Base-by-base conservation (phyloP, 2,329 filamentous ascomycete species). In the Sarocladium oryzae region DNA sequence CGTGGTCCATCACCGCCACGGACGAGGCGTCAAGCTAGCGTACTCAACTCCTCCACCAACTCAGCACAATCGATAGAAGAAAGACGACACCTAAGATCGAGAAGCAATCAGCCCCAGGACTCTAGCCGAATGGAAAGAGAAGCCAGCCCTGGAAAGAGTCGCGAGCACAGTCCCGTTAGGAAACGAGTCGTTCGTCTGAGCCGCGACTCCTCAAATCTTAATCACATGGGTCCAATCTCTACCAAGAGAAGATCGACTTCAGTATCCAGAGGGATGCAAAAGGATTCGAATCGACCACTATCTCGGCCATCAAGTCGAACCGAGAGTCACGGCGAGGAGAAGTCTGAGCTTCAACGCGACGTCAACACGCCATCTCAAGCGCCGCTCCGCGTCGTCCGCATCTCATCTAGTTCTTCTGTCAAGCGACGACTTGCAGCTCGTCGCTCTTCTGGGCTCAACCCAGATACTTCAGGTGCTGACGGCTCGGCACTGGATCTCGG, bases 171-270 rank as follows among this genome's bases (percentile, higher is more conserved):
- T 57, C 79, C 79, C 0, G 68, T 72, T 2, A 70, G 78, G 55
- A 82, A 80, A 61, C 69, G 79, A 36, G 75, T 83, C 26, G 77
- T 83, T 15, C 74, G 79, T 13, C 66, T 83, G 16, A 81, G 77
- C 62, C 73, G 73, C 52, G 71, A 74, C 1, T 70, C 77, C 21
- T 70, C 73, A 48, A 72, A 69, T 52, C 59, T 73, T 16, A 67
- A 58, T 54, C 70, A 72, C 55, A 64, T 61, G 61, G 62, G 63
- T 35, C 67, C 71, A 3, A 57, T 66, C 11, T 24, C 36, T 3
- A 23, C 50, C 10, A 74, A 73, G 54, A 70, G 75, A 41, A 66
- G 77, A 38, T 78, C 78, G 11, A 75, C 70, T n/a, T 81, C 77
- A 1, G 61, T 75, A 20, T 76, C 77, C 24, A 30, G 37, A 21